Base-by-base conservation (phyloP, 164 flowering plant species). In the Vitis rotundifolia region DNA sequence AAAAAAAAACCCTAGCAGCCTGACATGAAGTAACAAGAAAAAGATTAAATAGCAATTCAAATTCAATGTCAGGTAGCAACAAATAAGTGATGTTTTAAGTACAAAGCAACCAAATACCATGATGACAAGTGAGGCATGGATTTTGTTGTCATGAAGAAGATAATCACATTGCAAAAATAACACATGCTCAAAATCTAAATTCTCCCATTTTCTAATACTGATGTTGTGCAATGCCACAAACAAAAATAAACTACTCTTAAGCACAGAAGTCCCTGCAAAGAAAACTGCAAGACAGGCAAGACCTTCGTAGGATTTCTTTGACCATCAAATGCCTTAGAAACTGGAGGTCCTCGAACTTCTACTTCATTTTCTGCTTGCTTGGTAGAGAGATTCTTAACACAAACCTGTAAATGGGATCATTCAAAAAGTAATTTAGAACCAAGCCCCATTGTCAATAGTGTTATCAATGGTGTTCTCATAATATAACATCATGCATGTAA, bases 311-410 rank as follows among this genome's bases (percentile, higher is more conserved):
- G 93, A 72, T 84, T 89, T 75, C 99, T 98, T 68, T 84, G 80
- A 31, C 75, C 67, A 75, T 92, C 99, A 87, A 88, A 91, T 63
- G 97, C 94, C 84, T 91, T 95, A 2, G 89, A 82, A 70, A 77
- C 88, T 60, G 99, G 99, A 74, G 99, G 99, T 58, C 99, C 99
- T 68, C 99, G 91, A 79, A 88, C 84, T 78, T 95, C 99, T 74
- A 91, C 77, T 81, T 87, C 93, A 73, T 77, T 86, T 63, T 78
- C 90, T 16, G 67, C 69, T 81, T 95, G 99, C 84, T 83, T 91
- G 63, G 91, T 73, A 73, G 76, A 76, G 57, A 95, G 86, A 57
- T 73, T 76, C 55, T 89, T 87, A 50, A 95, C 85, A 71, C 37
- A 73, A 73, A 95, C 86, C 99, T 94, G 78, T 65, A 79, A 66